Base-by-base conservation (phyloP, 148 eudicot genomes). In the Rhododendron griersonianum region DNA sequence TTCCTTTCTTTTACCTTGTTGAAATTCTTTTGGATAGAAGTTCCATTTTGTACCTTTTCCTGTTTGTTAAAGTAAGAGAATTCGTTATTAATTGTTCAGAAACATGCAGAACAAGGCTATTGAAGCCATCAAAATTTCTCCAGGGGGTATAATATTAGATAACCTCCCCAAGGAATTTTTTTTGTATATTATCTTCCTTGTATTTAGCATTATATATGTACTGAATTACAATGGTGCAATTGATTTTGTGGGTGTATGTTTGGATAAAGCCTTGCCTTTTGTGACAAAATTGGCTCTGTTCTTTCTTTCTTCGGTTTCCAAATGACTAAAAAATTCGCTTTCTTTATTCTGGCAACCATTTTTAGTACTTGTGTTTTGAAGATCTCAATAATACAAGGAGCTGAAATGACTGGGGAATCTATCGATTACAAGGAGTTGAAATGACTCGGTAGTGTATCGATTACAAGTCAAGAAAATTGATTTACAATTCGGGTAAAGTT, bases 21-120 rank as follows among this genome's bases (percentile, higher is more conserved):
- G 48, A 80, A 81, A 88, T 90, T 89, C 86, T 89, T 92, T 89
- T 33, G 74, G n/a, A 47, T 78, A 71, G 80, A 44, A 16, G 84
- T 57, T 85, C 85, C 63, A 41, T 83, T 80, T 87, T 83, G 57
- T 39, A 83, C 35, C 81, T 73, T 78, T 14, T 37, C 51, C 45
- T 28, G 28, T 71, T 30, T 71, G 39, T 83, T 67, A 35, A 18
- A 82, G 30, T 61, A 85, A 28, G 83, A 85, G 83, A 85, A 77
- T 59, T 73, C 37, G 25, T 82, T 51, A 85, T 85, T 67, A 47
- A 57, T 84, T 37, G 65, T 85, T 45, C 69, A 83, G 88, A 82
- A 82, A 87, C 74, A 61, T 83, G 78, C 69, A 47, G 82, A 85
- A 82, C 83, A 55, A 53, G 78, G 61, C 78, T 57, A 48, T 50